Evolutionary conservation across 495 filamentous ascomycete genomes (phyloP).

Genomic region (Letharia lupina): DNA sequence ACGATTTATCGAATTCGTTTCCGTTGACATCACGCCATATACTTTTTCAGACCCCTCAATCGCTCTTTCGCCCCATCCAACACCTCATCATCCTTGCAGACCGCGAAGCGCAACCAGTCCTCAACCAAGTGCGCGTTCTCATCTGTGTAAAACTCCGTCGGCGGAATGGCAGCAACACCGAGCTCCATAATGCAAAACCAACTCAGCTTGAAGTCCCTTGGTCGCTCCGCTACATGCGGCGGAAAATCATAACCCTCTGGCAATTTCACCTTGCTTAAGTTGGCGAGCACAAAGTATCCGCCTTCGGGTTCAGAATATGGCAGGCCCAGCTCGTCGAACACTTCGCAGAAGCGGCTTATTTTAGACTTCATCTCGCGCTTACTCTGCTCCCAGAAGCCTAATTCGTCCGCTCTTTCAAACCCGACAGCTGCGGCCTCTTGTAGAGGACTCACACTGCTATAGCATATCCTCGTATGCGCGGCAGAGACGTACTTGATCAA

Average conservation of each 20-base stretch:
- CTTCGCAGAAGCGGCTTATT: slow-evolving; percentile 72
- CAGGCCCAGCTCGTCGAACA: slow-evolving; percentile 83
- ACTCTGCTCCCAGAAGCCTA: slow-evolving; percentile 83
- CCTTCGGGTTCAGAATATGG: slow-evolving; percentile 92
- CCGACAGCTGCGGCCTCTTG: slow-evolving; percentile 96
- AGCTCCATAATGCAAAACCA: slow-evolving; percentile 98
- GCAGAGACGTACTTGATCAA: slow-evolving; percentile 87
- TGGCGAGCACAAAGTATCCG: slow-evolving; percentile 93
- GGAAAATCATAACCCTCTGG: slow-evolving; percentile 81
- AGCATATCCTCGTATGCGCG: slow-evolving; percentile 94
- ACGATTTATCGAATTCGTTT: neutral
- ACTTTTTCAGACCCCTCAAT: slow-evolving; percentile 77
- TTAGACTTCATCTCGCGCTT: slow-evolving; percentile 83
- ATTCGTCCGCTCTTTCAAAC: slow-evolving; percentile 78
- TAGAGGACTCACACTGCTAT: slow-evolving; percentile 82
- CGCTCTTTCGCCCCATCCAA: slow-evolving; percentile 85
- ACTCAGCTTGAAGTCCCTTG: slow-evolving; percentile 84
- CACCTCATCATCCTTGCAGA: slow-evolving; percentile 91
- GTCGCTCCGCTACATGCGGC: slow-evolving; percentile 70
- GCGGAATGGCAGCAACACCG: slow-evolving; percentile 91
- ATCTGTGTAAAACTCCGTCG: slow-evolving; percentile 91
- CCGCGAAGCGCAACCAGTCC: slow-evolving; percentile 90
- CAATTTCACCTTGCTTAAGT: slow-evolving; percentile 75
- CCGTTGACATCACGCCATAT: slow-evolving; percentile 35
- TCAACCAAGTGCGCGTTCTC: slow-evolving; percentile 74